Evolutionary conservation across 2,329 filamentous ascomycete species (phyloP).

Genomic region (Curvularia sp.): DNA sequence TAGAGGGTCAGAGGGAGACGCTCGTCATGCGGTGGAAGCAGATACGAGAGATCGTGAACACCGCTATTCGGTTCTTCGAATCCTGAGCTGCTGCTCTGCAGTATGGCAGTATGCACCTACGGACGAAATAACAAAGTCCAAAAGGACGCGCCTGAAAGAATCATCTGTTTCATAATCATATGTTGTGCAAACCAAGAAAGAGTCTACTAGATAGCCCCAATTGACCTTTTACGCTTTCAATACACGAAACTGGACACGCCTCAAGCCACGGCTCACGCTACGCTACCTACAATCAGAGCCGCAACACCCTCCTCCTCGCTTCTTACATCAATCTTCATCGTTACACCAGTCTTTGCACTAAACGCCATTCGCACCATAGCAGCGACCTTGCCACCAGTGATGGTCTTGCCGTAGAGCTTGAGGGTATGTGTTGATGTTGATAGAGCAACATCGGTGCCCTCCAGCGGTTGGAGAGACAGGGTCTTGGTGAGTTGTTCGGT

Average conservation of each 20-base stretch:
- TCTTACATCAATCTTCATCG: slow-evolving; percentile 91
- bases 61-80: slow-evolving; percentile 19
- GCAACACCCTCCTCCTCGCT: slow-evolving; percentile 94
- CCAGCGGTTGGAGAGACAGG: slow-evolving; percentile 89
- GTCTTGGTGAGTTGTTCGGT: slow-evolving; percentile 88
- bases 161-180: slow-evolving; percentile 13
- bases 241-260: slow-evolving; percentile 6
- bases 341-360: slow-evolving; percentile 90
- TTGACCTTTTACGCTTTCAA: slow-evolving; percentile 14
- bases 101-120: not conserved
- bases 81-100: not conserved
- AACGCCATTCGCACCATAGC: slow-evolving; percentile 91
- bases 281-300: slow-evolving; percentile 79
- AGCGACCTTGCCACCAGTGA: slow-evolving; percentile 87
- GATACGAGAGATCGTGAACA: slow-evolving; percentile 38
- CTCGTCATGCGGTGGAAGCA: slow-evolving; percentile 49
- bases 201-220: slow-evolving; percentile 12
- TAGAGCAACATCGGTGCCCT: slow-evolving; percentile 89
- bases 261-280: slow-evolving; percentile 64
- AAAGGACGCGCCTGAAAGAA: not conserved
- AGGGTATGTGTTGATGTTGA: slow-evolving; percentile 91
- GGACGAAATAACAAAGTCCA: too few species aligned
- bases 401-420: slow-evolving; percentile 94
- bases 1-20: slow-evolving; percentile 33
- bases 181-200: slow-evolving; percentile 16